Evolutionary conservation across 2,329 filamentous ascomycete species (phyloP), one percentile per base, ranked within the genome.

Genomic region (Ascochyta clinopodiicola): DNA sequence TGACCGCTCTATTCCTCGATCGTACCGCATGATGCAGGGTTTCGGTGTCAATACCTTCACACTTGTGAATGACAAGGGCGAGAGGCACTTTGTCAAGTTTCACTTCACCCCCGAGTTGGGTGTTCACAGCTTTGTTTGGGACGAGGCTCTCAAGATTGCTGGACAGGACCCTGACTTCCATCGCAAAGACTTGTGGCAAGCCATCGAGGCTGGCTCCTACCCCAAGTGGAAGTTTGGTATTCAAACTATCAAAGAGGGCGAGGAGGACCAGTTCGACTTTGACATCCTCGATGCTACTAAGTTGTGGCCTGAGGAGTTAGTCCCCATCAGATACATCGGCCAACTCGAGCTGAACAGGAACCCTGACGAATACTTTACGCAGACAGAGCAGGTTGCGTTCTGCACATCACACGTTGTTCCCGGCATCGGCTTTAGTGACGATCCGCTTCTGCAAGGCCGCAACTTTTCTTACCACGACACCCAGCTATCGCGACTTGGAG

Each of bases 281-380:
- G 91, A 95, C 66, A 88, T 94, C 27, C 83, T 96, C 1, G 91
- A 96, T 63, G 88, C 91, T 0, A 96, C 91, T 34, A 95, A 96
- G 78, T 75, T 94, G 24, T 95, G 91, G 90, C 91, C 91, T 0
- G 89, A 95, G 69, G 88, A 94, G 12, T 76, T 87, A 0, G 79
- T 92, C 0, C 91, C 91, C 0, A 81, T 94, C 19, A 84, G 88
- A 7, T 91, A 91, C 69, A 90, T 96, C 51, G 91, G 90, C 35
- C 85, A 93, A 73, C 72, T 96, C 1, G 88, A 93, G 70, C 82
- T 96, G 6, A 93, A 95, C 80, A 84, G 84, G 49, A 94, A 91
- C 56, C 81, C 89, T 1, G 90, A 94, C 60, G 90, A 96, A 70
- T 95, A 84, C 78, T 95, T 95, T 76, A 81, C 90, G 0, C 85